Evolutionary conservation across 805 yeast genomes (phyloP), one percentile per base, ranked within the genome.

Genomic region (Kurtzmaniella fragi): DNA sequence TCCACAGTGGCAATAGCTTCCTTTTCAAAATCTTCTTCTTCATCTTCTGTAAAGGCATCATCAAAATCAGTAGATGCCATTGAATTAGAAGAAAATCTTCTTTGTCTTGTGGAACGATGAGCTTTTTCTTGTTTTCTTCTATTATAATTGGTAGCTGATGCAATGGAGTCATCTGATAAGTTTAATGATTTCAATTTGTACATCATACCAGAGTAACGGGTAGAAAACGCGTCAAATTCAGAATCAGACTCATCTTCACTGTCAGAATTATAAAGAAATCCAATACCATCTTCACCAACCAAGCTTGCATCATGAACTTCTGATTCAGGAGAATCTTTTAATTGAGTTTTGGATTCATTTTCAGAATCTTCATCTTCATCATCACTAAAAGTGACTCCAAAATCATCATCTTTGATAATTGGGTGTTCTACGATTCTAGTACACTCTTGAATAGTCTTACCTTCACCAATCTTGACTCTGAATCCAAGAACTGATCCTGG

Each of bases 1-100:
- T 82, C 87, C 26, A 93, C 85, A 0, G 97, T 88, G 9, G 95
- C 96, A 42, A 84, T 70, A n/a, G 96, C 99, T 69, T 93, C 99
- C 41, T 73, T 75, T 48, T 76, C 75, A 61, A 91, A 91, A 56
- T 84, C 87, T 58, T 86, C 95, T 40, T 80, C 87, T 32, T 62
- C 71, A 10, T 58, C 66, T 17, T 47, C 51, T 26, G 59, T 50
- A 17, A 48, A 54, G 8, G 53, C 67, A 14, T 62, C 67, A 32
- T 65, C 71, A 45, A 65, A 73, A 48, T 78, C 82, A 1, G 82
- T 76, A 3, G 70, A 63, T 38, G 65, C 47, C 3, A 54, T 53
- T 30, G 69, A 62, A 13, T 60, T 63, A 15, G 67, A 44, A 5
- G 71, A 64, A 36, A 61, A 49, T 36, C 71, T 49, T 44, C 73